Evolutionary conservation across 2,329 filamentous ascomycete species (phyloP).

Genomic region (Pleurostoma richardsiae): DNA sequence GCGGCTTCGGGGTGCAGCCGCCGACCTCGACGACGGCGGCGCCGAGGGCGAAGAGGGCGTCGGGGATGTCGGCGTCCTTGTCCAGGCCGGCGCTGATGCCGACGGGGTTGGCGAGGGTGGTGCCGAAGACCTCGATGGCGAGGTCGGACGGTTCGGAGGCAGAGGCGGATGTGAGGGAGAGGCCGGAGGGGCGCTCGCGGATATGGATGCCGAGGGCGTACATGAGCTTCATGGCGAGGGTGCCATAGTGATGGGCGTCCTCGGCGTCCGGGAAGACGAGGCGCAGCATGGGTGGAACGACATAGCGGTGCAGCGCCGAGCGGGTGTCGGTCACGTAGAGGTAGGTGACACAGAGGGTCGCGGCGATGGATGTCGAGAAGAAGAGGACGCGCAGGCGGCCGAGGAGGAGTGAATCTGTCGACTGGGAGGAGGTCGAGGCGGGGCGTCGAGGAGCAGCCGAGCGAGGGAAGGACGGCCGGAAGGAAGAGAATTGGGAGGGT

Average conservation of each 20-base stretch:
- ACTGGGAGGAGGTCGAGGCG: constrained; percentile 4
- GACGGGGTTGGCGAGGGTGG: constrained; percentile 75
- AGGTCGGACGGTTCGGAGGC: constrained; percentile 30
- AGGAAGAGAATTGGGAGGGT: constrained; percentile 12
- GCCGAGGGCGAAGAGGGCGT: constrained; percentile 78
- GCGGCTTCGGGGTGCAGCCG: constrained; percentile 81
- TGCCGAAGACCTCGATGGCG: constrained; percentile 63
- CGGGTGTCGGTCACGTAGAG: constrained; percentile 72
- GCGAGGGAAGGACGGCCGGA: constrained; percentile 20
- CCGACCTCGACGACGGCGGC: constrained; percentile 88
- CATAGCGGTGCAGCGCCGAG: constrained; percentile 63
- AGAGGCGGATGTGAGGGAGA: constrained; percentile 19
- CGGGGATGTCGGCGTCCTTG: constrained; percentile 64
- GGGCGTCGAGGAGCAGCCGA: constrained; percentile 11
- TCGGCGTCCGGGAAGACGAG: constrained; percentile 71
- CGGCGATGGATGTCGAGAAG: constrained; percentile 34
- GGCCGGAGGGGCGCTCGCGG: constrained; percentile 61
- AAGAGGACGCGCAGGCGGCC: constrained; percentile 30
- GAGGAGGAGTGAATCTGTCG: constrained; percentile 17
- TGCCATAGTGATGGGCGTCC: constrained; percentile 83
- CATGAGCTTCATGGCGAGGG: constrained; percentile 63
- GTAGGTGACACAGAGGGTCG: constrained; percentile 45
- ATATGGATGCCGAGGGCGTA: constrained; percentile 74
- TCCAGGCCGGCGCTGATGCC: constrained; percentile 63
- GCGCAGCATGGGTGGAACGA: constrained; percentile 62